These are phyloP conservation scores for Macadamia tetraphylla DNA, from an alignment of 164 flowering plant genomes.

Conservation along the genomic window DNA sequence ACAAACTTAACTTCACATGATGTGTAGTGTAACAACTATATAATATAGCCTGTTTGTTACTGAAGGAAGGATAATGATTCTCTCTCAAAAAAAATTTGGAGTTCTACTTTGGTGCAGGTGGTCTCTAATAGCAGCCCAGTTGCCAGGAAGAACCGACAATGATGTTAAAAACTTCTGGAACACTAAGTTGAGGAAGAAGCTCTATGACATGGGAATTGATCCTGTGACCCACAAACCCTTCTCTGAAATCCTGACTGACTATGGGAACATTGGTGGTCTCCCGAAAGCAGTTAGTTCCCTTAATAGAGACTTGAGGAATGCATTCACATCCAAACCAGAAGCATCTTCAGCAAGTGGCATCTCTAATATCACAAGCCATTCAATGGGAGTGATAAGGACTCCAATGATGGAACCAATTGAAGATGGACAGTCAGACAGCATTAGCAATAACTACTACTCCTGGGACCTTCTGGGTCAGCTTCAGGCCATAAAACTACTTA, in stretches of 20 bases:
- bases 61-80: conserved; percentile 8
- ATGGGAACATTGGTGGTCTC: conserved; percentile 60
- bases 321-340: conserved; percentile 28
- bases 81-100: background rate
- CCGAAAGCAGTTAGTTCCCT: conserved; percentile 40
- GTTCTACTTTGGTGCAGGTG: conserved; percentile 39
- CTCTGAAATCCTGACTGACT: conserved; percentile 72
- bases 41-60: conserved; percentile 3
- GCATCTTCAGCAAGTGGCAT: conserved; percentile 18
- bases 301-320: conserved; percentile 42
- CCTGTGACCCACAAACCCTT: conserved; percentile 85
- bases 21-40: too few species aligned
- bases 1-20: conserved; percentile 13
- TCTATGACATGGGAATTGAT: conserved; percentile 74
- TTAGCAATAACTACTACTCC: conserved; percentile 15
- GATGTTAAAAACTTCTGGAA: conserved; percentile 89
- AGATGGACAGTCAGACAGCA: conserved; percentile 13
- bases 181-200: conserved; percentile 74
- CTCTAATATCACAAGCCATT: conserved; percentile 8
- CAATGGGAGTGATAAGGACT: background rate
- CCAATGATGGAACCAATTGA: conserved; percentile 18
- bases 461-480: conserved; percentile 58
- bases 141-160: conserved; percentile 84
- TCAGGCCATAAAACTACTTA: conserved; percentile 53
- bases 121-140: conserved; percentile 77